These are phyloP conservation scores for Xeromyces bisporus DNA, from an alignment of 495 filamentous ascomycete species.

Conservation along the genomic window DNA sequence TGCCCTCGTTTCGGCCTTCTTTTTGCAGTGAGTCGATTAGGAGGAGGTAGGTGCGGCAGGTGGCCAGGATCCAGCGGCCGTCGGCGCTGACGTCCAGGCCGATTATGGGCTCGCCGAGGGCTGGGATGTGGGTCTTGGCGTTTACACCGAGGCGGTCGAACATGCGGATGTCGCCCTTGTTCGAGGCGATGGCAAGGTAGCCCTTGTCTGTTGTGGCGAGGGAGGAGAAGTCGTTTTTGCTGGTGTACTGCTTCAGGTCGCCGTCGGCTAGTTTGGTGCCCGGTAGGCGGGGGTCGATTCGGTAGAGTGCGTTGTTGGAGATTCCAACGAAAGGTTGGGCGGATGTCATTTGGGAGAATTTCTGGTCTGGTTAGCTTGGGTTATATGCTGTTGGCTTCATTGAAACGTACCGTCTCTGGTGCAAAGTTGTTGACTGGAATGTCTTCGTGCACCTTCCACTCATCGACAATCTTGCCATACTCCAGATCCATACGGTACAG, in stretches of 20 bases:
- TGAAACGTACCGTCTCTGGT: slow-evolving; percentile 55
- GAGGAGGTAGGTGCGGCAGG: slow-evolving; percentile 85
- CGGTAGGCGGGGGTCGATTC: slow-evolving; percentile 77
- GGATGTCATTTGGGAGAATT: slow-evolving; percentile 94
- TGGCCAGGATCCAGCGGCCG: slow-evolving; percentile 87
- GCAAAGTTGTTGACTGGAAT: slow-evolving; percentile 81
- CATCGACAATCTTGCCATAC: slow-evolving; percentile 96
- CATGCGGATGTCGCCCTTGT: slow-evolving; percentile 92
- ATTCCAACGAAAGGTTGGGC: slow-evolving; percentile 91
- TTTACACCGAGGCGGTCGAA: slow-evolving; percentile 95
- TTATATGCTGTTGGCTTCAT: too few relatives aligned
- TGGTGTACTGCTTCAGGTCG: slow-evolving; percentile 83
- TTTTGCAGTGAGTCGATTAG: slow-evolving; percentile 85
- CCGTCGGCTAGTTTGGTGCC: slow-evolving; percentile 88
- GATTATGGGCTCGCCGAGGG: slow-evolving; percentile 86
- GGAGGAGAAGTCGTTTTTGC: slow-evolving; percentile 93
- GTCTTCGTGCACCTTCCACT: slow-evolving; percentile 98
- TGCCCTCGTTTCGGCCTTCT: slow-evolving; percentile 88
- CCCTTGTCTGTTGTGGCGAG: slow-evolving; percentile 89
- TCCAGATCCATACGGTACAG: slow-evolving; percentile 98
- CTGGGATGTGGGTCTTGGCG: slow-evolving; percentile 91
- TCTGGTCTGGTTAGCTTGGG: too few relatives aligned
- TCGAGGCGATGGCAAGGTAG: slow-evolving; percentile 88
- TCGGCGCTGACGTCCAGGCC: slow-evolving; percentile 89
- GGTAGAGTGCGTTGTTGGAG: slow-evolving; percentile 80